Evolutionary conservation across 176 grass and related monocot genomes (phyloP).

Genomic region (Thinopyrum elongatum): DNA sequence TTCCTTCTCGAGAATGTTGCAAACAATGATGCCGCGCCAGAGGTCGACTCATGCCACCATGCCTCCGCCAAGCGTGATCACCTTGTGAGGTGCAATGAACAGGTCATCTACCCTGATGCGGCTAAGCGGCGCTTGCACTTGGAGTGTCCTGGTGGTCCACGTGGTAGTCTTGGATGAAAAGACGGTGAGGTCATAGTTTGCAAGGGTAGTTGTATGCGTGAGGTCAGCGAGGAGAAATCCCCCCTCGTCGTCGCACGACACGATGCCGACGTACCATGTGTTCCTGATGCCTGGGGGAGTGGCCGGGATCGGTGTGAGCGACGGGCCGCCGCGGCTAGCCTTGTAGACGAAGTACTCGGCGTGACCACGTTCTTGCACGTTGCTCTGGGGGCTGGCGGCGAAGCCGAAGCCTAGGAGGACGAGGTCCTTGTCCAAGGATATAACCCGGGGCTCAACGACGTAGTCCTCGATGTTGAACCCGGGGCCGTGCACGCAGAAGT

Average conservation of each 20-base stretch:
- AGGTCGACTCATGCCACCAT: neutral
- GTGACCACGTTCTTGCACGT: too few species aligned
- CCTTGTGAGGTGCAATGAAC: neutral
- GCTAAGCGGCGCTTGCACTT: neutral
- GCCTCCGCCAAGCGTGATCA: neutral
- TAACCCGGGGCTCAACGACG: neutral
- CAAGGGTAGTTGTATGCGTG: neutral
- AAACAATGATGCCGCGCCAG: neutral
- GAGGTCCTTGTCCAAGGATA: neutral
- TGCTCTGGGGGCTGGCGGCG: neutral
- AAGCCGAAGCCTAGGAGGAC: neutral
- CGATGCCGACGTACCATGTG: neutral
- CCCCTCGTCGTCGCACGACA: neutral
- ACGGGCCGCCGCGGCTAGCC: neutral
- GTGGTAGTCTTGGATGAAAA: neutral
- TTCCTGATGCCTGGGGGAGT: neutral
- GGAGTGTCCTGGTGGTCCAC: neutral
- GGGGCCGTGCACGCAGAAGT: neutral
- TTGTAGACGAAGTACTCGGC: constrained; percentile 18
- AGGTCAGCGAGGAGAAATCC: neutral
- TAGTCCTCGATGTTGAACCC: neutral
- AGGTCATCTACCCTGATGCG: neutral
- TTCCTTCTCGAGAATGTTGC: neutral
- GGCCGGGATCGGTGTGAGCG: neutral
- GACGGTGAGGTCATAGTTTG: neutral